Evolutionary conservation across 31 red algal genomes (phyloP), one percentile per base, ranked within the genome.

Genomic region (Odonthalia washingtoniensis): DNA sequence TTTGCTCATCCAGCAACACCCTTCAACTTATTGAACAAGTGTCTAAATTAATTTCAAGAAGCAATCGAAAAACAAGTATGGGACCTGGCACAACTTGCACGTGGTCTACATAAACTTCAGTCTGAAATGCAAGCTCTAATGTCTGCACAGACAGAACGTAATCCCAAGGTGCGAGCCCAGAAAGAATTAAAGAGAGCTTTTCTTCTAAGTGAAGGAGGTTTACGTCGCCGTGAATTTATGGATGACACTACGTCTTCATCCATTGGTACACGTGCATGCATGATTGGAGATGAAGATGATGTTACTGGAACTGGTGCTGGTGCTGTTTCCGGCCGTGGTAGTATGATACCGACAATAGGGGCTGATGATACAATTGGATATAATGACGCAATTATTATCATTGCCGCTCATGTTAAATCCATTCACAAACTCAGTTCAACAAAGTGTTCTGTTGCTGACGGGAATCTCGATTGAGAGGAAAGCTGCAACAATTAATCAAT

Each of bases 91-190:
- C 65, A 82, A 27, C 42, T 77, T 14, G 91, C 87, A 37, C 65
- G 35, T 4, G 73, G 33, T 27, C 52, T 88, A 18, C 76, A 88
- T 38, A 78, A 61, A 33, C 44, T 93, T 6, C 84, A 79, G 24
- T 70, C 91, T 49, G 91, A 93, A 49, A 65, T 93, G 52, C 72
- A 83, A 40, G 91, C 84, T 30, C 84, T 88, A 53, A 88, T 88
- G 40, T 81, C 91, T 14, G 68, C 84, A 24, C 75, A 88, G 33
- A 93, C 87, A 45, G 91, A 87, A 27, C 70, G 83, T 40, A 93
- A 93, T 46, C 49, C 75, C 3, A 87, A 78, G 60, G 72, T 73
- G 70, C 65, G 84, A 38, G 84, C 84, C 57, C 53, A 75, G 27
- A 78, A 82, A 40, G 78, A 88, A 36, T 77, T 83, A 27, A 69